Base-by-base conservation (phyloP, 2,329 filamentous ascomycete genomes). In the Aspergillus phoenicis region DNA sequence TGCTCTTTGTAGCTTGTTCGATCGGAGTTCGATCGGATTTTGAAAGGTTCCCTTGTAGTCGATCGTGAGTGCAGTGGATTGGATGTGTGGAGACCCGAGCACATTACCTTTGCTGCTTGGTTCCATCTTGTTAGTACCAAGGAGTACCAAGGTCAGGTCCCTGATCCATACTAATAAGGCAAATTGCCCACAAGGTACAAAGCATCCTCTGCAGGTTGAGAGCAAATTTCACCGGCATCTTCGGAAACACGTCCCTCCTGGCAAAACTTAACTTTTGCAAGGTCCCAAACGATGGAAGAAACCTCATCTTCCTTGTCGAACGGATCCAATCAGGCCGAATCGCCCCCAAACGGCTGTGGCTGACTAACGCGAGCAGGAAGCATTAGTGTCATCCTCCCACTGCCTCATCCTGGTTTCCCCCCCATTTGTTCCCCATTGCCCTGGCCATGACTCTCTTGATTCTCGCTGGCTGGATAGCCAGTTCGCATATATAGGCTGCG, bases 291-390 rank as follows among this genome's bases (percentile, higher is more conserved):
- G 47, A 51, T 49, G 45, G 45, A 30, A n/a, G 45, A 49, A 51
- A 30, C 47, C n/a, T 30, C 26, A 10, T 30, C 47, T 51, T 28
- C 26, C 8, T 13, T 11, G 47, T 15, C 26, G 26, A 24, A 10
- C 6, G 45, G 20, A 28, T 28, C 47, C 47, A 51, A 51, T 51
- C 47, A 30, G 26, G 47, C 5, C 13, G n/a, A 28, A 17, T 51
- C 24, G 47, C 47, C 47, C 47, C 47, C 47, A 51, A 51, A 51
- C 22, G 26, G 22, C 24, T 8, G 20, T 8, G 45, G 45, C 45
- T 49, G 45, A 49, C 45, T 49, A 49, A 49, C 45, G 45, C 22
- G 22, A 49, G 26, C 10, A 49, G 45, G 45, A 49, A 49, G 45
- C 45, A 24, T 49, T 49, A 49, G 45, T 49, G 45, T 24, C 45